Evolutionary conservation across 805 yeast species (phyloP), one percentile per base, ranked within the genome.

Genomic region (Cyberlindnera americana): DNA sequence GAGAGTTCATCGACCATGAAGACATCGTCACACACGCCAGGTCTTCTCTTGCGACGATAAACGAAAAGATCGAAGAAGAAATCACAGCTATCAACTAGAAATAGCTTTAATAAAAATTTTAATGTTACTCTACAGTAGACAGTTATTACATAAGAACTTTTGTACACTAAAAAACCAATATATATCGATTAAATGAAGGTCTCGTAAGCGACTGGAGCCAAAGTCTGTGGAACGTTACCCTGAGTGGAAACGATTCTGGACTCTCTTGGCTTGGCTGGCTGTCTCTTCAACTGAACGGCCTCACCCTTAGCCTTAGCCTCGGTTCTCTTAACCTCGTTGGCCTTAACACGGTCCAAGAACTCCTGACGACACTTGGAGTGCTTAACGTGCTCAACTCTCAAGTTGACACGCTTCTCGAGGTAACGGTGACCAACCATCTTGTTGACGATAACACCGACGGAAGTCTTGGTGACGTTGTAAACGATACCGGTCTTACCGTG

Each of bases 331-430:
- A 87, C 93, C 71, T 95, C 96, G 77, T 91, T 93, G 67, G 82
- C 69, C 82, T 90, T 91, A 67, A 93, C 99, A 81, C 99, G 89
- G 83, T 86, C 84, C 75, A 93, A 81, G 77, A 93, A 93, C 77
- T 93, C 98, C 73, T 86, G 86, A 79, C 99, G 91, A 83, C 98
- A 93, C 78, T 91, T 91, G 68, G 99, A 93, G 88, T 93, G 99
- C 80, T 89, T 90, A 68, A 93, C 77, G 78, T 93, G 99, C 82
- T 93, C 99, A 67, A 93, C 83, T 78, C 96, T 91, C 72, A 93
- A 77, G 87, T 89, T 90, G 67, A 93, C 82, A 77, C 96, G 91
- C 85, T 93, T 93, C 81, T 93, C 98, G 58, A 93, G 61, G 89
- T 91, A 93, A 80, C 98, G 87, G 95, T 85, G 75, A 73, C 98